Evolutionary conservation across 2,329 filamentous ascomycete species (phyloP), one percentile per base, ranked within the genome.

Genomic region (Aspergillus ustus): DNA sequence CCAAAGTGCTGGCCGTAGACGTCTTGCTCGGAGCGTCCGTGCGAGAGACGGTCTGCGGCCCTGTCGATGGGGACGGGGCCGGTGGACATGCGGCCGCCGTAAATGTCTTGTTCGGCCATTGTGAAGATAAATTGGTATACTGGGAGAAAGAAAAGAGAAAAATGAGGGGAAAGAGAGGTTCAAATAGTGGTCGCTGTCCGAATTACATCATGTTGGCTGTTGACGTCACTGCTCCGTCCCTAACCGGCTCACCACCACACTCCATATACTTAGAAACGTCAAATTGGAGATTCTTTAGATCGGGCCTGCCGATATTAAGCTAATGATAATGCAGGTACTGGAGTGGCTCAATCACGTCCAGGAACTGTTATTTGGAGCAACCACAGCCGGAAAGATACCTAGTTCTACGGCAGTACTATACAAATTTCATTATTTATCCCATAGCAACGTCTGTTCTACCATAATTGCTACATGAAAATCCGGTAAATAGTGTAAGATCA

Each of bases 71-170:
- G 48, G 1, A 45, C 6, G 6, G 46, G 37, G 9, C 48, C 46
- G 20, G 55, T 51, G 7, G 55, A 29, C 13, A 52, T 11, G 13
- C 34, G 34, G 19, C 55, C n/a, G 34, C 46, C 20, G 55, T 57
- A 51, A 17, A 57, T 43, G 8, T 57, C 48, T 44, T 57, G 55
- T 51, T 57, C 55, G 43, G 55, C 48, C 48, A 52, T 57, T 22
- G n/a, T 31, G 20, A 25, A n/a, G 11, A 15, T 15, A 5, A 13
- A 15, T 40, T 15, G 34, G n/a, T n/a, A 17, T 15, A 15, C 9
- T 40, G 34, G 45, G 19, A 15, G 8, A 15, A 6, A 3, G 11
- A 48, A 11, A 28, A 13, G 45, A 19, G 20, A 19, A 48, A 25
- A 25, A 15, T 15, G 45, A 25, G 45, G 22, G 45, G 45, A 22